Conservation (phyloP, 2,329 filamentous ascomycete species). For the Metarhizium brunneum region DNA sequence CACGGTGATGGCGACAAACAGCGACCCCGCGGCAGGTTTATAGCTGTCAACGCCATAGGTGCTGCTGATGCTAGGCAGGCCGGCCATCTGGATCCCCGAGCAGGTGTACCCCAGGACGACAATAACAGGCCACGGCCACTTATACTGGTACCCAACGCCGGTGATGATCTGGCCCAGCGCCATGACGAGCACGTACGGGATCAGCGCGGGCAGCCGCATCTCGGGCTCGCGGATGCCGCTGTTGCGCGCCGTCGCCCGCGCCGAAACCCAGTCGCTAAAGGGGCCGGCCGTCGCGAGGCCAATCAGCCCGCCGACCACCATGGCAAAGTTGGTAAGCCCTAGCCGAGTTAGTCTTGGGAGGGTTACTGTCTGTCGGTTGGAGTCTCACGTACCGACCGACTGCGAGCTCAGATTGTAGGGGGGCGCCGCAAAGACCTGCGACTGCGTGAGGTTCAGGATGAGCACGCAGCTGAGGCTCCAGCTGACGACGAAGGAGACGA, state of each 20-base stretch:
- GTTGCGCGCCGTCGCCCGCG: neutral
- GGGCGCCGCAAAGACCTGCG: neutral
- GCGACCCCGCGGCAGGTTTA: neutral
- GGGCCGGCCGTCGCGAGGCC: neutral
- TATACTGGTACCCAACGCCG: neutral
- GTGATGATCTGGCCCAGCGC: neutral
- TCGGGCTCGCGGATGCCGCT: neutral
- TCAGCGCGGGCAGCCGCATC: neutral
- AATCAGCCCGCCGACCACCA: neutral
- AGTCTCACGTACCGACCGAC: neutral
- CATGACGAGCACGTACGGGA: neutral
- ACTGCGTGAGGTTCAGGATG: neutral
- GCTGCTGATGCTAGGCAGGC: neutral
- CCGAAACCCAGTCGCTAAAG: neutral
- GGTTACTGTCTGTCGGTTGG: too few relatives aligned
- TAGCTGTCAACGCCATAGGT: neutral
- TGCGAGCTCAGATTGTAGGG: neutral
- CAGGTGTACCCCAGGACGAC: neutral
- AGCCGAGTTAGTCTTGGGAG: too few relatives aligned
- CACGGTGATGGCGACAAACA: neutral
- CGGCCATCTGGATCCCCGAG: neutral
- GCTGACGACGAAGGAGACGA: neutral
- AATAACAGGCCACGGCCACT: neutral
- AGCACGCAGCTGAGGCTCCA: neutral
- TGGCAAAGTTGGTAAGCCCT: neutral